Conservation (phyloP, 148 eudicot species). For the Cornus controversa region DNA sequence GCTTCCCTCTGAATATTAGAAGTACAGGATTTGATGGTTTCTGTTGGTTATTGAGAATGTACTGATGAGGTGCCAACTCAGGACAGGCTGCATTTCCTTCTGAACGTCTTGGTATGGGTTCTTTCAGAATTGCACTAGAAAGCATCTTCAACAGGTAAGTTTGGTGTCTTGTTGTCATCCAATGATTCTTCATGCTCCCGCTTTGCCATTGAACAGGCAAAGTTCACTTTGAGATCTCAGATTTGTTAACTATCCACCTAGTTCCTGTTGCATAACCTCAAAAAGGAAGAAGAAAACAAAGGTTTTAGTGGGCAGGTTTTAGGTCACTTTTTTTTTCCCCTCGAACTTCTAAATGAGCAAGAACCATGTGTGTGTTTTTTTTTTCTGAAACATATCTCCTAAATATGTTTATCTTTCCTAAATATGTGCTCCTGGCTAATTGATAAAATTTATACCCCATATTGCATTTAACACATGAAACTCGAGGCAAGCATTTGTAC, state of each 20-base stretch:
- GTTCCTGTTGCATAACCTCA: not conserved
- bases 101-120: constrained; percentile 58
- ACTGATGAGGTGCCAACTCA: constrained; percentile 18
- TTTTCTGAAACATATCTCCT: no score
- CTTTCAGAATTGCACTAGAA: constrained; percentile 63
- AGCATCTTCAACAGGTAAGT: constrained; percentile 51
- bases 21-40: constrained; percentile 3
- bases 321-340: no score
- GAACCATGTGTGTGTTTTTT: no score
- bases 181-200: not conserved
- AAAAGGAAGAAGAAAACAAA: not conserved
- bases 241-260: not conserved
- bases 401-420: no score
- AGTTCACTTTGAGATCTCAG: not conserved
- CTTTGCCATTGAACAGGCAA: not conserved
- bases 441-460: not conserved
- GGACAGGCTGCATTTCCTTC: constrained; percentile 59
- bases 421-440: not conserved
- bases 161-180: not conserved
- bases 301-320: no score
- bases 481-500: not conserved
- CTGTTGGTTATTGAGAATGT: not conserved
- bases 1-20: not conserved
- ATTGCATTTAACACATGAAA: not conserved
- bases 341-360: no score